Evolutionary conservation across 768 basidiomycete species (phyloP).

Genomic region (Trametes maxima): DNA sequence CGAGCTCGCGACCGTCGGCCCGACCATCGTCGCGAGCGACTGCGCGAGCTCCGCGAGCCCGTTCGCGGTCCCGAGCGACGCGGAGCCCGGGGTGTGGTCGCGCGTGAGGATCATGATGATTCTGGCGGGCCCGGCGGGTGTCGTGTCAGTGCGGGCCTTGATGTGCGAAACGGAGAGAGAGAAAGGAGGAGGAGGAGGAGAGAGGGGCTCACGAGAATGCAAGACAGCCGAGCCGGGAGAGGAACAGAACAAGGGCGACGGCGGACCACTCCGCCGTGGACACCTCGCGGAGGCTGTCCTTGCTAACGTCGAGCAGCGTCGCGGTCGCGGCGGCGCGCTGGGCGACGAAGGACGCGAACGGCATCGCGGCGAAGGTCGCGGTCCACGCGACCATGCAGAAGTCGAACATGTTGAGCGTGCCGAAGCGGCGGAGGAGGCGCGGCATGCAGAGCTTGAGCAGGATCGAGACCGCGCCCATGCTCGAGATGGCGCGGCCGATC

Average conservation of each 20-base stretch:
- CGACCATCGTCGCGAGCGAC: conserved; percentile 31
- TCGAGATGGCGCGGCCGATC: conserved; percentile 61
- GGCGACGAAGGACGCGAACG: conserved; percentile 53
- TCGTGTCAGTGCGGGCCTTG: background rate
- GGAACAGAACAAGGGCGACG: conserved; percentile 46
- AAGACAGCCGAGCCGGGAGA: conserved; percentile 49
- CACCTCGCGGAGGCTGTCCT: conserved; percentile 12
- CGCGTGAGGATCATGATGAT: conserved; percentile 38
- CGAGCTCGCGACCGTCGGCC: conserved; percentile 33
- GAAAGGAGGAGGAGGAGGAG: no score
- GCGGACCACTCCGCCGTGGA: conserved; percentile 51
- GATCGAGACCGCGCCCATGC: conserved; percentile 53
- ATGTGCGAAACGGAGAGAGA: background rate
- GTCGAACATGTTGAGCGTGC: conserved; percentile 51
- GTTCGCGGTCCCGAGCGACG: conserved; percentile 35
- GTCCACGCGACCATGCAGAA: conserved; percentile 58
- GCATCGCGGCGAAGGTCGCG: conserved; percentile 49
- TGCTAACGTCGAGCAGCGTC: conserved; percentile 9
- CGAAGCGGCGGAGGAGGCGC: conserved; percentile 50
- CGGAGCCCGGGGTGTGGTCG: conserved; percentile 30
- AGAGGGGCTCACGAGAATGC: conserved; percentile 52
- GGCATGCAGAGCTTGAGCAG: conserved; percentile 58
- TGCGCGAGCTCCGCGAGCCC: conserved; percentile 38
- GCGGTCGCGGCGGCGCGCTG: conserved; percentile 35
- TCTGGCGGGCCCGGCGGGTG: conserved; percentile 19